phyloP scores from a whole-genome alignment of 2,329 filamentous ascomycete species.

The Fusarium annulatum region DNA sequence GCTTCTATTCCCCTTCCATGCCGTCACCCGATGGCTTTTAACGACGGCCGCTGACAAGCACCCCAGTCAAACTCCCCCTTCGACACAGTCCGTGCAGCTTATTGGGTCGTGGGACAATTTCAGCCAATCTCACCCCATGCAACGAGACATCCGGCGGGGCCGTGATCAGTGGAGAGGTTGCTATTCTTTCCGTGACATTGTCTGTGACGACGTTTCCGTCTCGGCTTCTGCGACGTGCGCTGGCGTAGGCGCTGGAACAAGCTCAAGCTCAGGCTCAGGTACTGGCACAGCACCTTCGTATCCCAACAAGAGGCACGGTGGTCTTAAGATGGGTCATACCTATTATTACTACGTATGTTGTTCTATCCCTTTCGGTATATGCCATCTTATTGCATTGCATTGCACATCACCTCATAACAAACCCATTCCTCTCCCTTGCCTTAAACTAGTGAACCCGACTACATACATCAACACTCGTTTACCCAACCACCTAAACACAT shows the following conservation, averaged over 20 bases:
- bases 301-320: constrained; percentile 71
- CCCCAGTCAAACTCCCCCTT: constrained; percentile 68
- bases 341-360: constrained; percentile 93
- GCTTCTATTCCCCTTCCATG: constrained; percentile 41
- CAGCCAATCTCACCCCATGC: constrained; percentile 79
- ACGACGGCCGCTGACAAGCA: constrained; percentile 43
- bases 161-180: constrained; percentile 86
- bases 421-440: constrained; percentile 37
- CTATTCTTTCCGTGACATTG: constrained; percentile 86
- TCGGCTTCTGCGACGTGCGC: constrained; percentile 40
- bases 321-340: constrained; percentile 89
- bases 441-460: constrained; percentile 26
- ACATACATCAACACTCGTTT: constrained; percentile 18
- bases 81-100: constrained; percentile 77
- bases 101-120: constrained; percentile 98
- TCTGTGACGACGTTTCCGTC: constrained; percentile 76
- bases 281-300: constrained; percentile 39
- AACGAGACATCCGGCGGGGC: constrained; percentile 80
- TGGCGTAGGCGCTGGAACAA: constrained; percentile 38
- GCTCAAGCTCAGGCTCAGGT: constrained; percentile 27
- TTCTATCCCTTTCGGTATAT: constrained; percentile 30
- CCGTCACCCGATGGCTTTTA: constrained; percentile 27
- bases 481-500: constrained; percentile 33
- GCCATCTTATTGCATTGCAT: constrained; percentile 7
- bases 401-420: constrained; percentile 16